A percentile compares a stretch with the other conserved stretches of the same genome.
Evolutionary conservation across 78 protist genomes (phyloP).

Genomic region (slime mould (Dictyostelium discoideum)): DNA sequence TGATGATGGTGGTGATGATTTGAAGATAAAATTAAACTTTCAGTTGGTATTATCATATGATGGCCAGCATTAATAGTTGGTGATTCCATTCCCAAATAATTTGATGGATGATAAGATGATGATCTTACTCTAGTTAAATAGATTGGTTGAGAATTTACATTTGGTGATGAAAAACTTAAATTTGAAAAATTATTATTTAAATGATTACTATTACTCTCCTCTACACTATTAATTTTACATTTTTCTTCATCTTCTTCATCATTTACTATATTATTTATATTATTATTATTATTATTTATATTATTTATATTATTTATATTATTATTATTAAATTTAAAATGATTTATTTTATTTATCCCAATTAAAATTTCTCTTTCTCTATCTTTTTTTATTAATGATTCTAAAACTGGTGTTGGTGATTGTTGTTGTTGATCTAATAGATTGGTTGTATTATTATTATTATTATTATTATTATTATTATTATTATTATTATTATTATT

Average conservation of each 20-base stretch:
- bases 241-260: background rate
- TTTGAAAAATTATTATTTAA: slow-evolving; percentile 3
- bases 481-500: background rate
- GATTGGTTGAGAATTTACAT: slow-evolving; percentile 63
- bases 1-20: background rate
- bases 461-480: background rate
- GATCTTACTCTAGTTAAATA: slow-evolving; percentile 72
- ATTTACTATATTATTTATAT: slow-evolving; percentile 4
- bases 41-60: slow-evolving; percentile 5
- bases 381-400: background rate
- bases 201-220: background rate
- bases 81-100: background rate
- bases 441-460: background rate
- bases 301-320: slow-evolving; percentile 7
- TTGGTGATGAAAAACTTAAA: slow-evolving; percentile 61
- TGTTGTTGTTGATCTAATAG: background rate
- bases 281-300: background rate
- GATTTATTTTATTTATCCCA: slow-evolving; percentile 47
- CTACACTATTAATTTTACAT: background rate
- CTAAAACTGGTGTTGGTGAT: background rate
- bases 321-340: slow-evolving; percentile 16
- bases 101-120: slow-evolving; percentile 61
- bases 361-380: slow-evolving; percentile 63
- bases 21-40: slow-evolving; percentile 7
- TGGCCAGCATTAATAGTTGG: background rate